These are phyloP conservation scores for Leishmania guyanensis DNA, from an alignment of 208 protist genomes.

Conservation along the genomic window DNA sequence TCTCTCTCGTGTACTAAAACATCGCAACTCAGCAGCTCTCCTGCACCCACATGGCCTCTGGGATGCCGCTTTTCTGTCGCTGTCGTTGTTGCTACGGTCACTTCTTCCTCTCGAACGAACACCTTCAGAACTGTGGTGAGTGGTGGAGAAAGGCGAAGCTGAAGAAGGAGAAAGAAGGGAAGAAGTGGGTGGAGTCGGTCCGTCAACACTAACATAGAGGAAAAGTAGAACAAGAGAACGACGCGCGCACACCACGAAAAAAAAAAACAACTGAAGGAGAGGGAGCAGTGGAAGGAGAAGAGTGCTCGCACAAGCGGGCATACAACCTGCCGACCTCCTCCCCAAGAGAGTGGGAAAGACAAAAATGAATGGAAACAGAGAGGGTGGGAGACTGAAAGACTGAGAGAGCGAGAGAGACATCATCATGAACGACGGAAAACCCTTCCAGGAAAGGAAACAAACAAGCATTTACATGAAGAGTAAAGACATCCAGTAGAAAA, in stretches of 20 bases:
- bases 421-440: not conserved
- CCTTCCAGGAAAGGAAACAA: not conserved
- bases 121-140: not conserved
- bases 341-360: not conserved
- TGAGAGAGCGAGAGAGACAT: constrained; percentile 3
- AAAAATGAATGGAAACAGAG: not conserved
- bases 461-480: constrained; percentile 11
- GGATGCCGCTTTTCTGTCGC: not conserved
- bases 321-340: not conserved
- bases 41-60: not conserved
- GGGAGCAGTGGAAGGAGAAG: not conserved
- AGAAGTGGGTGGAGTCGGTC: not conserved
- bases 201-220: not conserved
- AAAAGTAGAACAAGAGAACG: not conserved
- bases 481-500: constrained; percentile 9
- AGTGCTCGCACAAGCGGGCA: not conserved
- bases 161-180: not conserved
- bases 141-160: not conserved
- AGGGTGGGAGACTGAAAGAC: not conserved
- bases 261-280: not conserved
- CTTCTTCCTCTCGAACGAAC: not conserved
- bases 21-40: not conserved
- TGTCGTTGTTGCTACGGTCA: not conserved
- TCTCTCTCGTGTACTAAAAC: not conserved
- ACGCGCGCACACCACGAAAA: not conserved